phyloP scores from a whole-genome alignment of 306 rosid genomes.

The Canavalia ensiformis region DNA sequence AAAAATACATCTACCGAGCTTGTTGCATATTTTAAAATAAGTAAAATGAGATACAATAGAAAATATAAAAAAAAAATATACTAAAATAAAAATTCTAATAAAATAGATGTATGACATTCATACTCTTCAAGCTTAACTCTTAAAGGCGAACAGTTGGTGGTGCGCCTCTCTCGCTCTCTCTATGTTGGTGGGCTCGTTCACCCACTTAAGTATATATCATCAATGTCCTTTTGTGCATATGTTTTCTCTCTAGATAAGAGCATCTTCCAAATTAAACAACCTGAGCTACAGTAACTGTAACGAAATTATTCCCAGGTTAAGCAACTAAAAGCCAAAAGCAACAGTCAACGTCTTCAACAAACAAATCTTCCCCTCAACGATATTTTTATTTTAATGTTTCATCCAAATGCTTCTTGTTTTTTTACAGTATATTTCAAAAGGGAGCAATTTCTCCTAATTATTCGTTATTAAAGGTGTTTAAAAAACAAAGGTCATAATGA shows the following conservation, averaged over 20 bases:
- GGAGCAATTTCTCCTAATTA: neutral
- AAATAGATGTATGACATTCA: too few species aligned
- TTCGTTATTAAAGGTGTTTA: neutral
- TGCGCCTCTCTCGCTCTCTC: too few species aligned
- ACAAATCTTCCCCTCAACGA: constrained; percentile 46
- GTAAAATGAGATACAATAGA: too few species aligned
- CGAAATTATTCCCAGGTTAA: constrained; percentile 37
- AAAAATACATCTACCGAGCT: too few species aligned
- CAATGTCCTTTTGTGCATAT: neutral
- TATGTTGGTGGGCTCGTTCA: constrained; percentile 25
- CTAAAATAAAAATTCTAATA: too few species aligned
- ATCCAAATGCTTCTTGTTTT: neutral
- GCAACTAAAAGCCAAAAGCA: constrained; percentile 49
- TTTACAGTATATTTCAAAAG: neutral
- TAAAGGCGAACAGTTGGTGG: too few species aligned
- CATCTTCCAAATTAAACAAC: constrained; percentile 37
- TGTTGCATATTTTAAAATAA: too few species aligned
- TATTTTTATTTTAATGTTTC: neutral
- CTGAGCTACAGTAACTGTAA: constrained; percentile 6
- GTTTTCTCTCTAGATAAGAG: constrained; percentile 40
- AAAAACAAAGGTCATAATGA: too few species aligned
- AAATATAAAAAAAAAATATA: too few species aligned
- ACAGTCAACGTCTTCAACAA: constrained; percentile 44
- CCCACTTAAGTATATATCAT: neutral
- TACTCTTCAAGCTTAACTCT: too few species aligned